Base-by-base conservation (phyloP, 1,284 basidiomycete genomes). In the Anthracocystis panici-leucophaei region DNA sequence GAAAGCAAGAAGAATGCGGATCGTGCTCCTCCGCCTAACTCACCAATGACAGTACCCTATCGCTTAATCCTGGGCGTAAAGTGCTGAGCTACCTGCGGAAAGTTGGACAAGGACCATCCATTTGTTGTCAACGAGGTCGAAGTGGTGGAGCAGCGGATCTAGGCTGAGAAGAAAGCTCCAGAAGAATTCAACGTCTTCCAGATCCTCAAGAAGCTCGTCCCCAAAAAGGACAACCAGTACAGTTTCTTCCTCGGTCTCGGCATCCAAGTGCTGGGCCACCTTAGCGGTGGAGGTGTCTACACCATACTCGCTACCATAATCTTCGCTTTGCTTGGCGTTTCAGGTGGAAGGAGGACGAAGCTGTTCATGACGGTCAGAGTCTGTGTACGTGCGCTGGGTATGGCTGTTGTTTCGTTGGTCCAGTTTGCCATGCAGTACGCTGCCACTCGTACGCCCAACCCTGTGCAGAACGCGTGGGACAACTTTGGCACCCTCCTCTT, bases 1-100 rank as follows among this genome's bases (percentile, higher is more conserved):
- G 81, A 82, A 16, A 84, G 72, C 61, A 82, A 82, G 60, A 84
- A 83, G 65, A 59, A 72, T 23, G 53, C 70, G 0, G 81, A 77
- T 1, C 73, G 77, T 21, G 83, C 84, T 3, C 72, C 81, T 11
- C 80, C 82, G 11, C 83, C 83, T 8, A 73, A 84, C 65, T 84
- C 42, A 83, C 82, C 71, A 82, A 82, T 54, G 76, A 82, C 50
- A 65, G 59, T 11, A 46, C 20, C 23, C 48, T 82, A 0, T 40
- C 23, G 0, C n/a, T 79, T 2, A 44, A 38, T n/a, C 51, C 52
- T 0, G 78, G 76, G 8, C 62, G 72, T 46, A 69, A 72, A 45
- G 41, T 44, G 29, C 66, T 79, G 8, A 54, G 52, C 58, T 77
- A 74, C 58, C 62, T 77, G 7, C 70, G n/a, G 78, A n/a, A 70